Percentiles rank a stretch among this genome's conserved stretches.
These are phyloP conservation scores for Septoria petroselini DNA, from an alignment of 2,329 filamentous ascomycete species.

Conservation along the genomic window DNA sequence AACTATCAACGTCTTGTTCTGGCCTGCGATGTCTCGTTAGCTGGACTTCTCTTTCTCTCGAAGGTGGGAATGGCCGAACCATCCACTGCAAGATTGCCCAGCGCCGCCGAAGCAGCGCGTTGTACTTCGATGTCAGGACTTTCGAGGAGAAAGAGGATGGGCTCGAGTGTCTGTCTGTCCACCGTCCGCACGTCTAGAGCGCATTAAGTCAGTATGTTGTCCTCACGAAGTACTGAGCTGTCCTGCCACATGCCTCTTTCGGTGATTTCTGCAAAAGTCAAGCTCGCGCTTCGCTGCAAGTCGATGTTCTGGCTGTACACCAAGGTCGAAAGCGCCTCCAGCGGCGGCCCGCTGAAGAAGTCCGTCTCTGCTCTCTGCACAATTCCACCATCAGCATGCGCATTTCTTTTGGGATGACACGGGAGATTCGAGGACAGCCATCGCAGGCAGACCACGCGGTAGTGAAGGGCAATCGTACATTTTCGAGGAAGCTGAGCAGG, in stretches of 20 bases:
- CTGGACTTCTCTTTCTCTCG: slow-evolving; percentile 83
- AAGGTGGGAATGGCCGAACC: slow-evolving; percentile 75
- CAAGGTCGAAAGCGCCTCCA: slow-evolving; percentile 88
- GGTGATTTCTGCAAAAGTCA: slow-evolving; percentile 98
- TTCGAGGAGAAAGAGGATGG: slow-evolving; percentile 91
- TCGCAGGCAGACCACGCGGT: background rate
- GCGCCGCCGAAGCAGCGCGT: slow-evolving; percentile 87
- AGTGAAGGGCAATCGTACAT: slow-evolving; percentile 56
- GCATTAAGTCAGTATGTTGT: slow-evolving; percentile 17
- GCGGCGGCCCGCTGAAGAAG: slow-evolving; percentile 94
- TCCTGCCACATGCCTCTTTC: slow-evolving; percentile 69
- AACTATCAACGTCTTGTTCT: slow-evolving; percentile 97
- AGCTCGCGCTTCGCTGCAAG: slow-evolving; percentile 90
- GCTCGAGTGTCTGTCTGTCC: slow-evolving; percentile 88
- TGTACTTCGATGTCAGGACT: slow-evolving; percentile 97
- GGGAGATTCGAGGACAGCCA: too few species aligned
- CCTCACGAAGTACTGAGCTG: background rate
- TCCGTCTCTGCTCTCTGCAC: slow-evolving; percentile 90
- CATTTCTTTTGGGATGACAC: background rate
- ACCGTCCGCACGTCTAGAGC: slow-evolving; percentile 87
- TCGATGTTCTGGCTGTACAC: slow-evolving; percentile 99
- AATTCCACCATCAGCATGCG: slow-evolving; percentile 22
- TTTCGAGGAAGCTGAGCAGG: slow-evolving; percentile 91
- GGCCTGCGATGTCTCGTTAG: slow-evolving; percentile 68
- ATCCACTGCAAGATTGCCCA: slow-evolving; percentile 95